phyloP scores from a whole-genome alignment of 108 stramenopile species.

The Parietichytrium sp. region DNA sequence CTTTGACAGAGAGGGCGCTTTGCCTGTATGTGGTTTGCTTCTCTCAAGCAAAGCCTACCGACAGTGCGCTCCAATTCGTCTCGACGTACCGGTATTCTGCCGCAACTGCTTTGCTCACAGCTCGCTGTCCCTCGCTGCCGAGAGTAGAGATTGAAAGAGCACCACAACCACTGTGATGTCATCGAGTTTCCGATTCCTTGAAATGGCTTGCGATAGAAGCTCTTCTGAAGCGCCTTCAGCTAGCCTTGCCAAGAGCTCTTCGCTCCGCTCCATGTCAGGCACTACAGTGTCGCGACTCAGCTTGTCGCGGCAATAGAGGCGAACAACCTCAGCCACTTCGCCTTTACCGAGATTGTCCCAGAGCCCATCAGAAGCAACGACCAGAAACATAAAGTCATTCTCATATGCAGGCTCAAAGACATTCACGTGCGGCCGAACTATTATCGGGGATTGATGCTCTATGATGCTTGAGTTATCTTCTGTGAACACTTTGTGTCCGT shows the following conservation, averaged over 20 bases:
- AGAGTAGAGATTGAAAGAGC: not conserved
- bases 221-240: constrained; percentile 30
- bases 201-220: constrained; percentile 13
- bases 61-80: too few species aligned
- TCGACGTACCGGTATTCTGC: too few species aligned
- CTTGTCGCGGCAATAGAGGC: not conserved
- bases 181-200: constrained; percentile 20
- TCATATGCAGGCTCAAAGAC: constrained; percentile 32
- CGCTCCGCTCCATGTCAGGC: not conserved
- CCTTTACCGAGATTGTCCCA: constrained; percentile 20
- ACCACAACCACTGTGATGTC: constrained; percentile 35
- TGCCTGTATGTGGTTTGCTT: too few species aligned
- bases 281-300: not conserved
- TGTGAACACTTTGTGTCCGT: constrained; percentile 32
- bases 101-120: too few species aligned
- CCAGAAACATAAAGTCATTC: constrained; percentile 26
- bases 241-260: not conserved
- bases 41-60: too few species aligned
- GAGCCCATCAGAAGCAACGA: constrained; percentile 31
- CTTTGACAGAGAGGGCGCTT: too few species aligned
- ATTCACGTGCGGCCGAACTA: constrained; percentile 18
- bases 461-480: not conserved
- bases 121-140: not conserved
- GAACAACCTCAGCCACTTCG: not conserved
- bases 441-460: constrained; percentile 22